These are phyloP conservation scores for Cryphonectria parasitica DNA, from an alignment of 2,329 filamentous ascomycete genomes.

Conservation along the genomic window DNA sequence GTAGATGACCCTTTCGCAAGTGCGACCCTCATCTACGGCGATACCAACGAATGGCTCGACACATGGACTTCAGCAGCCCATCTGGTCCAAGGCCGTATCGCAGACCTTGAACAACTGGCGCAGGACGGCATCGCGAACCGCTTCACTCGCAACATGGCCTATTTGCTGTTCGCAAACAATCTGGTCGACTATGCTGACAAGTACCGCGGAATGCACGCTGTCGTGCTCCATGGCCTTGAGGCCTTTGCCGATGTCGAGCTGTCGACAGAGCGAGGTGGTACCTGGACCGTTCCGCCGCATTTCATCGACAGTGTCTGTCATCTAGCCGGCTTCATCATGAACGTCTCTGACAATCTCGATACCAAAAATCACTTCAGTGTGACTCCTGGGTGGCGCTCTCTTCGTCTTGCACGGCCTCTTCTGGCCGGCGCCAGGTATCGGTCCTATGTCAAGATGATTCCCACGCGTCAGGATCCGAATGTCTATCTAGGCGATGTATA, in stretches of 20 bases:
- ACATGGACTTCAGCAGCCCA: neutral
- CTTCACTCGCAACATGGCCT: slow-evolving; percentile 7
- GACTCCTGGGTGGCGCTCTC: slow-evolving; percentile 43
- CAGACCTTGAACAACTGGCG: neutral
- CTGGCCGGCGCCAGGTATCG: slow-evolving; percentile 39
- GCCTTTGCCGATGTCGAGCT: slow-evolving; percentile 31
- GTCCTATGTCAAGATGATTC: slow-evolving; percentile 46
- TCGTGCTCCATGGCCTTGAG: slow-evolving; percentile 26
- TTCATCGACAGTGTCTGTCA: slow-evolving; percentile 46
- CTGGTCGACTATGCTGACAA: slow-evolving; percentile 1
- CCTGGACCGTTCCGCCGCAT: slow-evolving; percentile 45
- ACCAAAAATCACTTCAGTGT: slow-evolving; percentile 40
- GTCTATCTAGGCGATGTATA: slow-evolving; percentile 33
- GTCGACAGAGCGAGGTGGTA: slow-evolving; percentile 34
- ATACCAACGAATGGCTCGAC: neutral
- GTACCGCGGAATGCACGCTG: slow-evolving; percentile 3
- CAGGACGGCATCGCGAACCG: slow-evolving; percentile 1
- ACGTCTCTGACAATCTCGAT: slow-evolving; percentile 43
- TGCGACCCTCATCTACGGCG: neutral
- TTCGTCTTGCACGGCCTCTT: slow-evolving; percentile 39
- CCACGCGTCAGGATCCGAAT: slow-evolving; percentile 34
- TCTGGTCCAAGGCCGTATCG: neutral
- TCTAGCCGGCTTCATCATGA: slow-evolving; percentile 47
- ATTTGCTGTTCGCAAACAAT: slow-evolving; percentile 9
- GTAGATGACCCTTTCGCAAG: slow-evolving; percentile 5